These are phyloP conservation scores for Suillus ampliporus DNA, from an alignment of 768 basidiomycete species.

Conservation along the genomic window DNA sequence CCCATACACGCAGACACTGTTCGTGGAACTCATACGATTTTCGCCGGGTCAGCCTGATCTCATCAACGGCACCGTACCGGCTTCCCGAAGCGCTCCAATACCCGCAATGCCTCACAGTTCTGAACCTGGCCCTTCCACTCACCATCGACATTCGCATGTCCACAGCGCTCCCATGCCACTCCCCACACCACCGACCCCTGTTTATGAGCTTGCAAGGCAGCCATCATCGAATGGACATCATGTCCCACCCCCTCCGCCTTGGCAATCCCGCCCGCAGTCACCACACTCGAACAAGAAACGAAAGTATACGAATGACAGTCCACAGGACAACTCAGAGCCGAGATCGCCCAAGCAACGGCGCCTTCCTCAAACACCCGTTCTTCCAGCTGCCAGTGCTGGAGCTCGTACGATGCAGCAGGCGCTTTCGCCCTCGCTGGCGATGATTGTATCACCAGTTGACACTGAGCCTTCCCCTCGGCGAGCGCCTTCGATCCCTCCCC, in stretches of 20 bases:
- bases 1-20: slow-evolving; percentile 69
- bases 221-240: slow-evolving; percentile 40
- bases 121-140: slow-evolving; percentile 37
- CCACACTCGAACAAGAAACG: slow-evolving; percentile 41
- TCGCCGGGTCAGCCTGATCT: slow-evolving; percentile 38
- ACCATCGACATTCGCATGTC: slow-evolving; percentile 33
- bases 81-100: slow-evolving; percentile 20
- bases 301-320: slow-evolving; percentile 41
- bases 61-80: slow-evolving; percentile 20
- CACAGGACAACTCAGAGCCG: slow-evolving; percentile 22
- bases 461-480: slow-evolving; percentile 39
- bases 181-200: slow-evolving; percentile 40
- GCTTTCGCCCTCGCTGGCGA: slow-evolving; percentile 39
- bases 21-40: slow-evolving; percentile 71
- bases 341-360: slow-evolving; percentile 41
- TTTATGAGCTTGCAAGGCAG: slow-evolving; percentile 37
- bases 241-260: slow-evolving; percentile 40
- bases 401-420: slow-evolving; percentile 41
- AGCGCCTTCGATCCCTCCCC: slow-evolving; percentile 27
- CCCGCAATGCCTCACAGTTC: slow-evolving; percentile 27
- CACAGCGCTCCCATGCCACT: slow-evolving; percentile 38
- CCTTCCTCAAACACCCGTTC: slow-evolving; percentile 40
- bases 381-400: slow-evolving; percentile 28
- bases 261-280: slow-evolving; percentile 26
- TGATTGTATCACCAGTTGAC: slow-evolving; percentile 42